phyloP scores from a whole-genome alignment of 345 rosid genomes.

The Eucalyptus regnans region DNA sequence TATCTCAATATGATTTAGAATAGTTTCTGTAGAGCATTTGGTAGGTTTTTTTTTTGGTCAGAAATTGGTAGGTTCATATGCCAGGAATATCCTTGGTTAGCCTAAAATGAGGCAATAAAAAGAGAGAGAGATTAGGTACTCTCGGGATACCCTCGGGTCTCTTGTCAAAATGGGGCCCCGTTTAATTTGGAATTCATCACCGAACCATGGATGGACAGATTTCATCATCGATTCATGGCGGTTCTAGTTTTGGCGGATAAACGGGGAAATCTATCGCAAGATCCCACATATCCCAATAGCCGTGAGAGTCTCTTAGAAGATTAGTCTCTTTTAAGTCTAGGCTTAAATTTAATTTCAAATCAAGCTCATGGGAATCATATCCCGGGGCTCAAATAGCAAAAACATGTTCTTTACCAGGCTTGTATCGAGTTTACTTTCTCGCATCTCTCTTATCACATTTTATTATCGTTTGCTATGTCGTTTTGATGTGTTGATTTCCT shows the following conservation, averaged over 20 bases:
- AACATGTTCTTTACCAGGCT: background rate
- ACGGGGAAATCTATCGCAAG: background rate
- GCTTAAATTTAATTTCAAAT: background rate
- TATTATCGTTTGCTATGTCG: background rate
- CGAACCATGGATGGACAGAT: background rate
- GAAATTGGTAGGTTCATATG: background rate
- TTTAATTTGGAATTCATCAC: background rate
- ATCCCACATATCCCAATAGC: background rate
- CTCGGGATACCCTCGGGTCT: background rate
- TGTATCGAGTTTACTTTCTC: background rate
- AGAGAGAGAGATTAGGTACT: background rate
- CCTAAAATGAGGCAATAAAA: background rate
- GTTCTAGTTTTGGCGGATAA: background rate
- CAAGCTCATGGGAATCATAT: background rate
- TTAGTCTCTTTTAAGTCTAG: background rate
- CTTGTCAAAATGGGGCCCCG: background rate
- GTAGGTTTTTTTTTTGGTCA: too few relatives aligned
- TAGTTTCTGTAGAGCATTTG: background rate
- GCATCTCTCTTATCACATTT: background rate
- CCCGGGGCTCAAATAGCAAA: too few relatives aligned
- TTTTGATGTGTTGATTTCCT: background rate
- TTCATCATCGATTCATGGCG: background rate
- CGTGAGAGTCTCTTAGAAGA: background rate
- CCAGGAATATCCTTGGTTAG: background rate
- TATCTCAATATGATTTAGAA: background rate